Base-by-base conservation (phyloP, 805 yeast genomes). In the Citeromyces nyonsensis region DNA sequence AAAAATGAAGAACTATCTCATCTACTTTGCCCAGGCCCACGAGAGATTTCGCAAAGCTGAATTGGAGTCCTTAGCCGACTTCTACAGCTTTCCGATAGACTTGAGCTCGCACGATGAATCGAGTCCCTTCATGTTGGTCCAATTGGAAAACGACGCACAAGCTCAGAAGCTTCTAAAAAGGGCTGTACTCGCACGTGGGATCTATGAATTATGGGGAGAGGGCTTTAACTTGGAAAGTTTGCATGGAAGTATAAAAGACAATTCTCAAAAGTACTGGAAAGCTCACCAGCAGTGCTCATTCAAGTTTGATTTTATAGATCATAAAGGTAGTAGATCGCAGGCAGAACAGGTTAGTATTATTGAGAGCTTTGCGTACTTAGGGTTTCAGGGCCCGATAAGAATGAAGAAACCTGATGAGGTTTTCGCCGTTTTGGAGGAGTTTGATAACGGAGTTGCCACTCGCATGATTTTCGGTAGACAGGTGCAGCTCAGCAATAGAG, bases 1-100 rank as follows among this genome's bases (percentile, higher is more conserved):
- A 27, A n/a, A 24, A 41, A 63, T 64, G 69, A 67, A 64, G 51
- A 63, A 67, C 34, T 91, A 83, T 46, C 50, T 88, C 31, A 59
- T 91, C n/a, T 73, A 78, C 47, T 63, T 91, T 47, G 95, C 95
- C 3, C 95, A 86, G 53, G 68, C 76, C 28, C 85, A 84, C 47
- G 73, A 77, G 32, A 65, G 69, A 37, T 88, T 88, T 53, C 63
- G 97, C 31, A 54, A 55, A 25, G 82, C 94, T 0, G 98, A 88
- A 54, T 55, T 91, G 25, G 84, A 79, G 43, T 77, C 96, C 0
- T 54, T 91, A 29, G 96, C 96, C 0, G 73, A 70, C 24, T 52
- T 80, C 33, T 55, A 68, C 40, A 54, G 55, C 11, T 56, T 91
- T 3, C 33, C 53, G 9, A 57, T 80, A 6, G 86, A 83, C 47